Conservation (phyloP, 2,329 filamentous ascomycete species). For the Penicillium sp. region DNA sequence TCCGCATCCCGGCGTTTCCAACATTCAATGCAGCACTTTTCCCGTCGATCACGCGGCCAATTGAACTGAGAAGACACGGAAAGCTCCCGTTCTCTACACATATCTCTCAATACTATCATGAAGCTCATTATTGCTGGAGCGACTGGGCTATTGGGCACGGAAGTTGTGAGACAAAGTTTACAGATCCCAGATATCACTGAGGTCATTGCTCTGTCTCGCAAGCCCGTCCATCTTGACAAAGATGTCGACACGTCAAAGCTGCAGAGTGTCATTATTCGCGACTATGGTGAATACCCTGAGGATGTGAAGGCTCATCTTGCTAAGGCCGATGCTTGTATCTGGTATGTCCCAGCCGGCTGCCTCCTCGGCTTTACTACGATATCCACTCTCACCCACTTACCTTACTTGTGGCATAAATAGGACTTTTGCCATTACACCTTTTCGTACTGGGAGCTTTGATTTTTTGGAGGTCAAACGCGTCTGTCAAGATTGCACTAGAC, state of each 20-base stretch:
- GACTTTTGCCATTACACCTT: constrained; percentile 25
- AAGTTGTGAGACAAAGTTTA: constrained; percentile 38
- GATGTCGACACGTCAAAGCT: constrained; percentile 25
- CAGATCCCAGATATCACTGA: constrained; percentile 14
- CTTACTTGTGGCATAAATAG: neutral
- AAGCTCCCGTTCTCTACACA: neutral
- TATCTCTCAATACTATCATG: constrained; percentile 21
- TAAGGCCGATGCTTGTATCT: constrained; percentile 40
- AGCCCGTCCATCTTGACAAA: constrained; percentile 4
- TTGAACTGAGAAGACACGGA: neutral
- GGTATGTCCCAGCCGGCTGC: constrained; percentile 23
- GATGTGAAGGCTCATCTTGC: constrained; percentile 31
- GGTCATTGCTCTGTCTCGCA: constrained; percentile 9
- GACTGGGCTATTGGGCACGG: constrained; percentile 37
- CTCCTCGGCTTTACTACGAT: too few relatives aligned
- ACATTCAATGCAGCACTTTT: too few relatives aligned
- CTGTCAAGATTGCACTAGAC: constrained; percentile 42
- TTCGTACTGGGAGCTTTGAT: constrained; percentile 30
- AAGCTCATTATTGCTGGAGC: constrained; percentile 39
- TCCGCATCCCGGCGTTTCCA: too few relatives aligned
- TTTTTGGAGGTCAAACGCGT: constrained; percentile 43
- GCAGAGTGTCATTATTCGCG: constrained; percentile 30
- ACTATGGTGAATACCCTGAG: constrained; percentile 37
- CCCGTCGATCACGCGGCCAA: too few relatives aligned
- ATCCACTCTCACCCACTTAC: neutral